These are phyloP conservation scores for Kentomonas sorsogonicus DNA, from an alignment of 208 protist species.

Conservation along the genomic window DNA sequence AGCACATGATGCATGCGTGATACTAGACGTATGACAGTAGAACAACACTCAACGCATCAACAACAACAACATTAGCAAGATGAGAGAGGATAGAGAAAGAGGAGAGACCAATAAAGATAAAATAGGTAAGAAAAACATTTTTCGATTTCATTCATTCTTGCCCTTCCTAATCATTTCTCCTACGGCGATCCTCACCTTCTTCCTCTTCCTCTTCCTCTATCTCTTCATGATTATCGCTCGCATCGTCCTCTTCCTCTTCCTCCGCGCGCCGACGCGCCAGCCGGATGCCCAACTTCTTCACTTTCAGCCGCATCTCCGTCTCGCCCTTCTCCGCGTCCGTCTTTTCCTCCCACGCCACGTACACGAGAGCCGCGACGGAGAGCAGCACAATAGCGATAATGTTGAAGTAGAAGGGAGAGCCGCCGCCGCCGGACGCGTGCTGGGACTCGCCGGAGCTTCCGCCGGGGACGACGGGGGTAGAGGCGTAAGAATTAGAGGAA, in stretches of 20 bases:
- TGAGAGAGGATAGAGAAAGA: constrained; percentile 5
- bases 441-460: too few relatives aligned
- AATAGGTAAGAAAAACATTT: constrained; percentile 3
- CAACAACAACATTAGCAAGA: neutral
- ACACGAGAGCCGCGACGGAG: constrained; percentile 48
- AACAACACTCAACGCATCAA: neutral
- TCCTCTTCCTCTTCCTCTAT: neutral
- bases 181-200: constrained; percentile 1
- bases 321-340: constrained; percentile 68
- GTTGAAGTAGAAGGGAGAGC: constrained; percentile 68
- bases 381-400: constrained; percentile 58
- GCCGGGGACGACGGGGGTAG: too few relatives aligned
- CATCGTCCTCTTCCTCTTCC: constrained; percentile 36
- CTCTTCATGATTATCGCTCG: constrained; percentile 14
- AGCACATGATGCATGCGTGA: neutral
- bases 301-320: constrained; percentile 57
- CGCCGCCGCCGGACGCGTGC: constrained; percentile 35
- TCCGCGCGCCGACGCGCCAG: too few relatives aligned
- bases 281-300: too few relatives aligned
- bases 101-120: neutral
- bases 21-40: neutral
- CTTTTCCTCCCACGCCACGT: constrained; percentile 72
- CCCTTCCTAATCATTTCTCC: neutral
- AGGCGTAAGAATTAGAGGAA: too few relatives aligned
- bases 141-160: neutral